These are phyloP conservation scores for Dioscorea dumetorum DNA, from an alignment of 106 monocot species.

Conservation along the genomic window DNA sequence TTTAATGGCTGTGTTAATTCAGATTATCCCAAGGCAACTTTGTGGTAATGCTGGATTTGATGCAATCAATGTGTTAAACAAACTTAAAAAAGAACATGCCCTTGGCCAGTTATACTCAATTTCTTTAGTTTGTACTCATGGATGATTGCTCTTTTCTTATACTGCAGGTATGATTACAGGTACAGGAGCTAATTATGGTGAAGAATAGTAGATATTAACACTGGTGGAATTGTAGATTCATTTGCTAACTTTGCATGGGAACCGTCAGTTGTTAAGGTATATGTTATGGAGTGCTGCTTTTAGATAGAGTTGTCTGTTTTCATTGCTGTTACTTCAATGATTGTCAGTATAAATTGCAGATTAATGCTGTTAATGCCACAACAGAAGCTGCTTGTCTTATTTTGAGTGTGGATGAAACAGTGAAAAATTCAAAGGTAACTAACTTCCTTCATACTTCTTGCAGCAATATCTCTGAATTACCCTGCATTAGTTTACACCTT, in stretches of 20 bases:
- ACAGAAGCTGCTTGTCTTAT: conserved; percentile 97
- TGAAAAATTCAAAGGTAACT: conserved; percentile 96
- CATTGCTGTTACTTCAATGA: not conserved
- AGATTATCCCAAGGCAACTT: conserved; percentile 96
- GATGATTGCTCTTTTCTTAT: conserved; percentile 14
- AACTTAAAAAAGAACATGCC: conserved; percentile 97
- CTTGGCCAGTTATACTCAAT: conserved; percentile 39
- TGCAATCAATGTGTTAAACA: conserved; percentile 94
- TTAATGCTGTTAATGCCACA: conserved; percentile 98
- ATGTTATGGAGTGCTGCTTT: not conserved
- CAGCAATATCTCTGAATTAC: too few relatives aligned
- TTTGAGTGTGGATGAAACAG: conserved; percentile 96
- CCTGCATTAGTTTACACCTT: too few relatives aligned
- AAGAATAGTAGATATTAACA: conserved; percentile 95
- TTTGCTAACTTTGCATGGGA: conserved; percentile 99
- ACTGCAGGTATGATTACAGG: conserved; percentile 27
- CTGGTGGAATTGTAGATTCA: conserved; percentile 92
- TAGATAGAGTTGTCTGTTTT: not conserved
- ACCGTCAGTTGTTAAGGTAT: conserved; percentile 91
- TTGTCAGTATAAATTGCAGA: conserved; percentile 33
- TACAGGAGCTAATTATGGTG: conserved; percentile 81
- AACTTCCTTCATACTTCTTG: not conserved
- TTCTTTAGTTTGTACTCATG: not conserved
- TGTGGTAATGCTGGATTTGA: conserved; percentile 99
- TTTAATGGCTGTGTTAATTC: conserved; percentile 1